Conservation (phyloP, 441 rosid genomes). For the Gossypium aridum region DNA sequence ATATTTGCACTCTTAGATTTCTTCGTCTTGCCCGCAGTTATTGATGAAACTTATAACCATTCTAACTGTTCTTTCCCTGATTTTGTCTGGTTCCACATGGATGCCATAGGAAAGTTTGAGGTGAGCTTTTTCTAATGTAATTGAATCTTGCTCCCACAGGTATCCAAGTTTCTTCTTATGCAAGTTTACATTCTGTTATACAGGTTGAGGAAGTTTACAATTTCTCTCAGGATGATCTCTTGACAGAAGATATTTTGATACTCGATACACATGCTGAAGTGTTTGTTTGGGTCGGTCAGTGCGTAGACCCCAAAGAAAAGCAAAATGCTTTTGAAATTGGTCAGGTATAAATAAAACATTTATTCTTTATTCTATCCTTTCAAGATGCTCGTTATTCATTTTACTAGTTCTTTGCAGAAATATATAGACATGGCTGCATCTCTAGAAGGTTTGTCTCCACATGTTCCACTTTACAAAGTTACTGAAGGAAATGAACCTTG, state of each 20-base stretch:
- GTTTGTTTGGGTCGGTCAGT: conserved; percentile 96
- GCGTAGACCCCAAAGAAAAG: conserved; percentile 80
- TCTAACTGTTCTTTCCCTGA: conserved; percentile 42
- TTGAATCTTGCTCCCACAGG: conserved; percentile 8
- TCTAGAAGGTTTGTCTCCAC: conserved; percentile 72
- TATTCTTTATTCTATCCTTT: background rate
- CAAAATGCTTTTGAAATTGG: conserved; percentile 87
- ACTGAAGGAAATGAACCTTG: conserved; percentile 95
- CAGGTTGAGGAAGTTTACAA: conserved; percentile 92
- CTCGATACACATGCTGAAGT: conserved; percentile 96
- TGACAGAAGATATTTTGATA: conserved; percentile 87
- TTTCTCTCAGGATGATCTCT: conserved; percentile 90
- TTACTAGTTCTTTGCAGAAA: conserved; percentile 48
- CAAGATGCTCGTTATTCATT: conserved; percentile 17
- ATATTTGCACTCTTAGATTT: background rate
- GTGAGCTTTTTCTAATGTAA: conserved; percentile 40
- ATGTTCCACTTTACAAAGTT: conserved; percentile 82
- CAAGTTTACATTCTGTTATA: conserved; percentile 19
- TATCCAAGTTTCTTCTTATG: conserved; percentile 16
- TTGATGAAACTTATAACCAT: conserved; percentile 19
- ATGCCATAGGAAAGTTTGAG: conserved; percentile 82
- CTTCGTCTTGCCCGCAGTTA: conserved; percentile 1
- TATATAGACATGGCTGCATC: conserved; percentile 70
- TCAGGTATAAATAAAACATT: conserved; percentile 45
- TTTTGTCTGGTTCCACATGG: conserved; percentile 39